Conservation (phyloP, 345 rosid genomes). For the Anacardium occidentale region DNA sequence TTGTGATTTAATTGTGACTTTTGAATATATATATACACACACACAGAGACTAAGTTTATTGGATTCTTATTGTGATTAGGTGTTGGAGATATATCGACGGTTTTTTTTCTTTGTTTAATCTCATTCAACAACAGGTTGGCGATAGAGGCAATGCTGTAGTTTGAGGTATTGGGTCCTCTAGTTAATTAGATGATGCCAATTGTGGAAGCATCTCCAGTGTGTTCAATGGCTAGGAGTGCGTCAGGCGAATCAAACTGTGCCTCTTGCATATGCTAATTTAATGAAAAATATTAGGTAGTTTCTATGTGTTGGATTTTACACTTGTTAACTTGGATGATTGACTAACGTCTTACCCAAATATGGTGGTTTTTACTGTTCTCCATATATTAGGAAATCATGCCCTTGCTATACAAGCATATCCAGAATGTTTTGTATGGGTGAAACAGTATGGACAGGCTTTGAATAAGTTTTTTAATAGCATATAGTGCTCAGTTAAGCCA, state of each 20-base stretch:
- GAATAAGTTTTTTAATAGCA: background rate
- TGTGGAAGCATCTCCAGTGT: slow-evolving; percentile 83
- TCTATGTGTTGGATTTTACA: background rate
- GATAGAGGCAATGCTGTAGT: slow-evolving; percentile 94
- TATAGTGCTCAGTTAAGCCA: background rate
- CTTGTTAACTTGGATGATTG: background rate
- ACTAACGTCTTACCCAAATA: background rate
- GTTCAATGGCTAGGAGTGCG: slow-evolving; percentile 72
- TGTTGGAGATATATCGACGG: too few relatives aligned
- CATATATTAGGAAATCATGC: background rate
- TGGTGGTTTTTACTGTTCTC: background rate
- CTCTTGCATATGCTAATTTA: slow-evolving; percentile 9
- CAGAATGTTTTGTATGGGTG: background rate
- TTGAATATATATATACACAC: too few relatives aligned
- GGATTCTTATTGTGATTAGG: too few relatives aligned
- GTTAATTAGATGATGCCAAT: slow-evolving; percentile 77
- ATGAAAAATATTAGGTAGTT: background rate
- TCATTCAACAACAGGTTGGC: slow-evolving; percentile 87
- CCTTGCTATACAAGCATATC: background rate
- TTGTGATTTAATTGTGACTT: too few relatives aligned
- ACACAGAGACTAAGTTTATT: too few relatives aligned
- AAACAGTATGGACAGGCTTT: background rate
- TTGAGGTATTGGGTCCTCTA: slow-evolving; percentile 94
- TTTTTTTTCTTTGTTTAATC: too few relatives aligned
- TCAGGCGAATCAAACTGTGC: slow-evolving; percentile 49